phyloP scores from a whole-genome alignment of 2,329 filamentous ascomycete genomes.

The Exserohilum rostratum region DNA sequence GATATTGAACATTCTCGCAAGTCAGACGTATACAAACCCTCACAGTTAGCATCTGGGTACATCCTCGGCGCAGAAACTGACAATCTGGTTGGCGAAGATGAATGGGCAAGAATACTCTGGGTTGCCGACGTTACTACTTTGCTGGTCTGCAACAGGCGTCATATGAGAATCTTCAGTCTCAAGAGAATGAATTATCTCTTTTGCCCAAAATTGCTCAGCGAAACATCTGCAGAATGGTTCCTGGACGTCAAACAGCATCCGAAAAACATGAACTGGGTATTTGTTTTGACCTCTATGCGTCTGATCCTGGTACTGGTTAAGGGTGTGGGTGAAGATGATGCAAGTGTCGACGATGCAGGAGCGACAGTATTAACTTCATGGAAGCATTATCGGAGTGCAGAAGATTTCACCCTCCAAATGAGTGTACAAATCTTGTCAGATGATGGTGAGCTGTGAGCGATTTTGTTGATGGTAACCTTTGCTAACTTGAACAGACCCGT shows the following conservation, averaged over 20 bases:
- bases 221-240: slow-evolving; percentile 55
- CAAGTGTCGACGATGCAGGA: slow-evolving; percentile 29
- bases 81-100: slow-evolving; percentile 43
- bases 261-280: slow-evolving; percentile 56
- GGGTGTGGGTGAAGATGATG: slow-evolving; percentile 32
- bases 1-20: slow-evolving; percentile 53
- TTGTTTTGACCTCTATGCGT: slow-evolving; percentile 63
- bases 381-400: slow-evolving; percentile 60
- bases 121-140: slow-evolving; percentile 55
- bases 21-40: slow-evolving; percentile 40
- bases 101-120: slow-evolving; percentile 60
- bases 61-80: slow-evolving; percentile 11
- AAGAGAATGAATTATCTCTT: slow-evolving; percentile 27
- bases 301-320: slow-evolving; percentile 58
- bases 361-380: slow-evolving; percentile 54
- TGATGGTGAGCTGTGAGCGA: slow-evolving; percentile 32
- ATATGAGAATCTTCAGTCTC: slow-evolving; percentile 46
- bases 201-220: slow-evolving; percentile 32
- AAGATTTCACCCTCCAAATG: slow-evolving; percentile 59
- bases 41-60: slow-evolving; percentile 37
- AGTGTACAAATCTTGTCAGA: slow-evolving; percentile 33
- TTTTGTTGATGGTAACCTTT: neutral
- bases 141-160: slow-evolving; percentile 58
- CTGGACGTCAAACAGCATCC: slow-evolving; percentile 62
- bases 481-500: slow-evolving; percentile 31